Conservation (phyloP, 257 asterid species). For the Catharanthus roseus region DNA sequence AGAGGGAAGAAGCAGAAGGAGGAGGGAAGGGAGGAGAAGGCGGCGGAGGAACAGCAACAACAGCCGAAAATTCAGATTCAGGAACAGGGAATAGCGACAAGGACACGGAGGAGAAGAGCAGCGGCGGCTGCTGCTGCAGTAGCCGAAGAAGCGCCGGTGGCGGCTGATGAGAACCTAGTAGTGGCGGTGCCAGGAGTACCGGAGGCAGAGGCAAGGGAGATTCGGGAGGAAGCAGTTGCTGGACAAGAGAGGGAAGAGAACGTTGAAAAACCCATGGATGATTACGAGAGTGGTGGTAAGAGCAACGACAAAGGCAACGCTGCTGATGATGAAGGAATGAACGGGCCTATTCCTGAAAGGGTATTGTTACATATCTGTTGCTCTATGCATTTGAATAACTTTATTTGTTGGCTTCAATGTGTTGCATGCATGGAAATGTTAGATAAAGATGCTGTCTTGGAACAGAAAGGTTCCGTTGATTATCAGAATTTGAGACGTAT, state of each 20-base stretch:
- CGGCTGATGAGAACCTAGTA: slow-evolving; percentile 41
- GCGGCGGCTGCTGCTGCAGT: slow-evolving; percentile 49
- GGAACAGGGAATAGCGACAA: slow-evolving; percentile 52
- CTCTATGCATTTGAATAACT: neutral
- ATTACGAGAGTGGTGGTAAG: slow-evolving; percentile 38
- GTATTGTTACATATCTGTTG: slow-evolving; percentile 19
- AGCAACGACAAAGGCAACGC: slow-evolving; percentile 48
- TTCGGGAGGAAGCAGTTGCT: slow-evolving; percentile 24
- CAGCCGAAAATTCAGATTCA: slow-evolving; percentile 21
- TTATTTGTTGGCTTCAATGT: neutral
- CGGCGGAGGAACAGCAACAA: slow-evolving; percentile 14
- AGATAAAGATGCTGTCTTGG: neutral
- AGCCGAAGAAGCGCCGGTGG: slow-evolving; percentile 17
- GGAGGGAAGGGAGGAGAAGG: slow-evolving; percentile 17
- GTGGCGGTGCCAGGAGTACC: slow-evolving; percentile 33
- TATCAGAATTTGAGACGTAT: neutral
- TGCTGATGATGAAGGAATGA: slow-evolving; percentile 52
- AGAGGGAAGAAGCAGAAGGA: slow-evolving; percentile 22
- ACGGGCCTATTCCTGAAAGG: slow-evolving; percentile 62
- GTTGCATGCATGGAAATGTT: neutral
- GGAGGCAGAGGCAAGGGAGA: slow-evolving; percentile 32
- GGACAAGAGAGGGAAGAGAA: slow-evolving; percentile 32
- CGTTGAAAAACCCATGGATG: slow-evolving; percentile 57
- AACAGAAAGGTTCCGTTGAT: neutral
- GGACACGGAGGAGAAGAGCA: slow-evolving; percentile 54